These are phyloP conservation scores for Centaurea solstitialis DNA, from an alignment of 129 eudicot species.

Conservation along the genomic window DNA sequence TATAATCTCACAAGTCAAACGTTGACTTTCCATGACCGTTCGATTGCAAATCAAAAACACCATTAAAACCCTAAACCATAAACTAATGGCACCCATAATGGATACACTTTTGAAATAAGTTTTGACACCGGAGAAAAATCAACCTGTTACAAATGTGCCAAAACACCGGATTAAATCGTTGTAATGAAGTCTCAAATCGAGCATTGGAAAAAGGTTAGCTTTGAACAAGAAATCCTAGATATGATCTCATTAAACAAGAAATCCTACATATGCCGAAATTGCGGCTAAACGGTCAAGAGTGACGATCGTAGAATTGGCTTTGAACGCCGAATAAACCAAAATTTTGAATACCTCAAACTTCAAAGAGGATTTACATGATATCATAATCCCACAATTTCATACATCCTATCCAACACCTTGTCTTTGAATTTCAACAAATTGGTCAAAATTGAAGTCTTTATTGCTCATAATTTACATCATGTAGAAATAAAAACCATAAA, in stretches of 20 bases:
- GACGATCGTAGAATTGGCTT: conserved; percentile 16
- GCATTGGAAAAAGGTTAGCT: conserved; percentile 19
- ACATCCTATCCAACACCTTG: conserved; percentile 8
- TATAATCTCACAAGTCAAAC: conserved; percentile 11
- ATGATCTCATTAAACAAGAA: conserved; percentile 26
- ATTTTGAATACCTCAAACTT: background rate
- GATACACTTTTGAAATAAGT: background rate
- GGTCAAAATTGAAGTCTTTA: conserved; percentile 20
- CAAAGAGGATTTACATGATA: conserved; percentile 2
- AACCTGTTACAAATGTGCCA: conserved; percentile 18
- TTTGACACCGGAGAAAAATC: conserved; percentile 7
- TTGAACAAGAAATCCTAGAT: conserved; percentile 37
- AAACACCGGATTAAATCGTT: conserved; percentile 13
- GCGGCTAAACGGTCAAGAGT: conserved; percentile 19
- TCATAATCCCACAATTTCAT: conserved; percentile 15
- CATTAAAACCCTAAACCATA: background rate
- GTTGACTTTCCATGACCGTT: background rate
- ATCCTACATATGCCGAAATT: conserved; percentile 1
- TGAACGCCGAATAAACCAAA: conserved; percentile 9
- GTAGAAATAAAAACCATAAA: background rate
- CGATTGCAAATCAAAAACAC: background rate
- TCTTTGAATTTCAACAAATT: conserved; percentile 15
- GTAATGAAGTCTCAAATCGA: background rate
- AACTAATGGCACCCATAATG: background rate
- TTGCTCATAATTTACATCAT: background rate